phyloP scores from a whole-genome alignment of 2,329 filamentous ascomycete genomes.

The Colletotrichum gloeosporioides region DNA sequence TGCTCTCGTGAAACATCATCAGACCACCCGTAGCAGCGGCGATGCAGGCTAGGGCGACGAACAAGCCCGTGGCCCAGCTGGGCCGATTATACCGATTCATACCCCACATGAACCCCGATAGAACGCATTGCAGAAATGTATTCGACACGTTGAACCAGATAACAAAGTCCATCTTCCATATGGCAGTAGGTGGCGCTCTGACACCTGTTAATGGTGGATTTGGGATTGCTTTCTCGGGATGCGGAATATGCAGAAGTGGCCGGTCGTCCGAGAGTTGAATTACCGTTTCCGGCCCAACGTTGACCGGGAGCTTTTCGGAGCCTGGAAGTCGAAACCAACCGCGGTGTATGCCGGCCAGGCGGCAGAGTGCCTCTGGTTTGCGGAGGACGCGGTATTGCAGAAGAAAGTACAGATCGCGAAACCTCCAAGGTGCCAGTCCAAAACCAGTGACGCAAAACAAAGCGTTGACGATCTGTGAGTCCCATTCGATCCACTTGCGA shows the following conservation, averaged over 20 bases:
- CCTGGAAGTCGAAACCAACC: constrained; percentile 78
- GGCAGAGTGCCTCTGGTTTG: constrained; percentile 63
- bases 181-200: constrained; percentile 68
- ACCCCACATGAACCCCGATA: constrained; percentile 85
- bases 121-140: constrained; percentile 75
- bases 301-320: constrained; percentile 61
- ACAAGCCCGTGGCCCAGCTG: constrained; percentile 79
- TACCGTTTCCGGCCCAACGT: constrained; percentile 59
- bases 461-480: constrained; percentile 82
- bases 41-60: constrained; percentile 76
- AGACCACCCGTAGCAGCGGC: constrained; percentile 72
- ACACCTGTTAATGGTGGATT: constrained; percentile 73
- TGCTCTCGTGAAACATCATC: constrained; percentile 75
- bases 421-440: constrained; percentile 83
- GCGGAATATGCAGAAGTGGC: constrained; percentile 59
- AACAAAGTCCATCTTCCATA: constrained; percentile 82
- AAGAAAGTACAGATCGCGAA: constrained; percentile 79
- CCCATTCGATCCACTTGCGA: constrained; percentile 84
- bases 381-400: constrained; percentile 65
- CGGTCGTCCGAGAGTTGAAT: constrained; percentile 41
- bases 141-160: constrained; percentile 82
- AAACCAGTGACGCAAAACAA: constrained; percentile 90
- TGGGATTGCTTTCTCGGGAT: constrained; percentile 67
- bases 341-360: constrained; percentile 75
- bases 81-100: constrained; percentile 77